Conservation (phyloP, 176 grass and related monocot genomes). For the Musa beccarii region DNA sequence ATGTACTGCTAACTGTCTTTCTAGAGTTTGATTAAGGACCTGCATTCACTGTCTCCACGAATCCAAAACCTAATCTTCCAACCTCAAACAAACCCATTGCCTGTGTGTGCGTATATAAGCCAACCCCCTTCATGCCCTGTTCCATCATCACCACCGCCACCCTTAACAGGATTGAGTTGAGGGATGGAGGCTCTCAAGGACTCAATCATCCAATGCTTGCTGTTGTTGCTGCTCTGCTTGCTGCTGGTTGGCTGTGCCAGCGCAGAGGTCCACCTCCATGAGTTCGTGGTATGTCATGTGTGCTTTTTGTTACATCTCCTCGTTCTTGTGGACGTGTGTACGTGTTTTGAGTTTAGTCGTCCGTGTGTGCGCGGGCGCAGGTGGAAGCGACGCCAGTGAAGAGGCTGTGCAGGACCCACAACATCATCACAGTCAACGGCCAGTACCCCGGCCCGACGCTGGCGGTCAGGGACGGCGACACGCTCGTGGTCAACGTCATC, state of each 20-base stretch:
- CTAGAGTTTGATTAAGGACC: too few species aligned
- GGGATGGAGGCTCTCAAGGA: background rate
- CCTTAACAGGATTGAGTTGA: background rate
- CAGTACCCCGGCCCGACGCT: slow-evolving; percentile 52
- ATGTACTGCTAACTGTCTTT: too few species aligned
- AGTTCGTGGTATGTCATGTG: background rate
- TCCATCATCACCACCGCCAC: background rate
- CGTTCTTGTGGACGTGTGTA: background rate
- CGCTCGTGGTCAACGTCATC: slow-evolving; percentile 61
- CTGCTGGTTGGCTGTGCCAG: background rate
- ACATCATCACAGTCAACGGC: slow-evolving; percentile 54
- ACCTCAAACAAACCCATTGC: background rate
- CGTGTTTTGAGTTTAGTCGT: background rate
- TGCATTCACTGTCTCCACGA: background rate
- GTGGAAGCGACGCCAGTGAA: slow-evolving; percentile 58
- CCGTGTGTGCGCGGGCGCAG: slow-evolving; percentile 19
- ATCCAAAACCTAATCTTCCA: background rate
- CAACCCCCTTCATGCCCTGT: background rate
- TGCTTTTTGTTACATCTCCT: background rate
- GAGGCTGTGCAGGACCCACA: slow-evolving; percentile 71
- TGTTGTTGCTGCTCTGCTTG: background rate
- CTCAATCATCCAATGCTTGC: too few species aligned
- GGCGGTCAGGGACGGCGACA: slow-evolving; percentile 59
- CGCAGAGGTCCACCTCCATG: slow-evolving; percentile 9
- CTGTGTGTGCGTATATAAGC: background rate